These are phyloP conservation scores for Vitis cinerea DNA, from an alignment of 164 flowering plant species.

Conservation along the genomic window DNA sequence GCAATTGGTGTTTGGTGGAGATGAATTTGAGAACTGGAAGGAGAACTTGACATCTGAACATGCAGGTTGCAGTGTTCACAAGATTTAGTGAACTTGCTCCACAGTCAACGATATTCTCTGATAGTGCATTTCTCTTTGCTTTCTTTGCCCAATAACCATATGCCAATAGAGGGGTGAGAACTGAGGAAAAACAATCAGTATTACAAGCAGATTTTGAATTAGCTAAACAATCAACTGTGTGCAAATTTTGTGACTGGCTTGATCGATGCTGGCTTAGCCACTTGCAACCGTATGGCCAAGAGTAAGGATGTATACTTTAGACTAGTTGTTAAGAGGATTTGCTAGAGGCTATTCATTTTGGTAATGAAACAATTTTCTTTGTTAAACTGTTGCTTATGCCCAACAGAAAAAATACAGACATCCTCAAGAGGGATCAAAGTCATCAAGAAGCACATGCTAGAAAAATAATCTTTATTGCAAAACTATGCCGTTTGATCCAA, in stretches of 20 bases:
- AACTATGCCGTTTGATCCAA: too few relatives aligned
- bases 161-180: background rate
- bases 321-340: background rate
- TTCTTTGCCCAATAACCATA: background rate
- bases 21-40: slow-evolving; percentile 81
- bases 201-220: too few relatives aligned
- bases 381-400: too few relatives aligned
- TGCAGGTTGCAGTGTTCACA: slow-evolving; percentile 79
- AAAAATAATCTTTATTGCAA: too few relatives aligned
- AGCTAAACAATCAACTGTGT: background rate
- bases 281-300: background rate
- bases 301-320: background rate
- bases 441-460: too few relatives aligned
- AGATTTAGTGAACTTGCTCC: slow-evolving; percentile 38
- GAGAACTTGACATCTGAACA: slow-evolving; percentile 69
- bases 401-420: too few relatives aligned
- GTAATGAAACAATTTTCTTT: too few relatives aligned
- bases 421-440: too few relatives aligned
- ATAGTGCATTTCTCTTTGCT: background rate
- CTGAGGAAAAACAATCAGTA: background rate
- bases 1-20: slow-evolving; percentile 83
- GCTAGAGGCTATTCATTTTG: background rate
- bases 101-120: background rate
- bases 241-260: background rate
- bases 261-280: background rate